Conservation (phyloP, 129 eudicot species). For the Sambucus nigra region DNA sequence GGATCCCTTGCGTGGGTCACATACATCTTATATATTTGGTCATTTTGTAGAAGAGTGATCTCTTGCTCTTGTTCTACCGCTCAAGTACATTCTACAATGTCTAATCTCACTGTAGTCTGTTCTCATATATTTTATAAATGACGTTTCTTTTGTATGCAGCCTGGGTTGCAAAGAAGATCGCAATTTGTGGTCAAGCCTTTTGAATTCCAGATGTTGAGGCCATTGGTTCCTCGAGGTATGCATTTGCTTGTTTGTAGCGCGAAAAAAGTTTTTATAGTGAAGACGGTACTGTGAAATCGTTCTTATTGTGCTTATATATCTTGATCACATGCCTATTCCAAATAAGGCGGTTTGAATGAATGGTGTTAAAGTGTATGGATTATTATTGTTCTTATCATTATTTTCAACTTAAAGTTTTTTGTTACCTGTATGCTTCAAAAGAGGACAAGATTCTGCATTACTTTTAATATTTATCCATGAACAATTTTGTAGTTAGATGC, state of each 20-base stretch:
- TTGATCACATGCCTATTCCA: neutral
- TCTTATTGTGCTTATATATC: neutral
- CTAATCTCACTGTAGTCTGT: too few relatives aligned
- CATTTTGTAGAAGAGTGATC: too few relatives aligned
- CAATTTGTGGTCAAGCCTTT: too few relatives aligned
- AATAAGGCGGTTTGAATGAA: neutral
- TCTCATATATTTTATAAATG: too few relatives aligned
- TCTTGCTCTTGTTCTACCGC: too few relatives aligned
- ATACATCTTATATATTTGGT: too few relatives aligned
- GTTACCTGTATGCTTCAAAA: neutral
- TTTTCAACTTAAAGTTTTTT: neutral
- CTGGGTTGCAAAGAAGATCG: too few relatives aligned
- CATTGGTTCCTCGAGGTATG: neutral
- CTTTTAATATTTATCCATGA: neutral
- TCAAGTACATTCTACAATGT: too few relatives aligned
- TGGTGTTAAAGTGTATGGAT: neutral
- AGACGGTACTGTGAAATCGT: neutral
- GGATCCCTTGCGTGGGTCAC: too few relatives aligned
- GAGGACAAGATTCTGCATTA: neutral
- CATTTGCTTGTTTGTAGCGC: neutral
- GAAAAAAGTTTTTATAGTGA: neutral
- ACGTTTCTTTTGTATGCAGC: too few relatives aligned
- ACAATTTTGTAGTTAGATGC: neutral
- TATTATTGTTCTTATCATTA: neutral
- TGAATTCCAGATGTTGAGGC: neutral